phyloP scores from a whole-genome alignment of 2,329 filamentous ascomycete genomes.

The Lachnellula hyalina region DNA sequence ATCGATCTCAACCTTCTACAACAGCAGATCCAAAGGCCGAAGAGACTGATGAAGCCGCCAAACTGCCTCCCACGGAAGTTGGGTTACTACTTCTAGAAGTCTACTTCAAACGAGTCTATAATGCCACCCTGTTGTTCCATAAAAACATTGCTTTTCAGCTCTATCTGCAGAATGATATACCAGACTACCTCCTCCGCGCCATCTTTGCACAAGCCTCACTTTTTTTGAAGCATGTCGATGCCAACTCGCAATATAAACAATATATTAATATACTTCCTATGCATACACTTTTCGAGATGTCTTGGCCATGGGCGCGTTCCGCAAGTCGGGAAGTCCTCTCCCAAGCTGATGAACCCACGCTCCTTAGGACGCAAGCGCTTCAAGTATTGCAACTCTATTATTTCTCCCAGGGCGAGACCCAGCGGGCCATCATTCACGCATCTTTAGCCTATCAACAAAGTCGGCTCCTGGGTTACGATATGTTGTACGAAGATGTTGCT shows the following conservation, averaged over 20 bases:
- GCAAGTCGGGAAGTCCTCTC: background rate
- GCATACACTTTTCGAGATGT: background rate
- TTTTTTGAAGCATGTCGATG: background rate
- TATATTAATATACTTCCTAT: background rate
- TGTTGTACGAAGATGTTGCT: background rate
- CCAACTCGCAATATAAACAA: background rate
- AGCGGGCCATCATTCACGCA: background rate
- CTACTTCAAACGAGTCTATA: background rate
- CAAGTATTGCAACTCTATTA: background rate
- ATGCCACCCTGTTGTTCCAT: background rate
- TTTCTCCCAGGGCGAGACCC: background rate
- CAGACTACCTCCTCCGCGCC: background rate
- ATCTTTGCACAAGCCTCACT: background rate
- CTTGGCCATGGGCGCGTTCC: background rate
- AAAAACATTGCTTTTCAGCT: background rate
- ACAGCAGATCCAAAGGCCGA: background rate
- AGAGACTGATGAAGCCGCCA: background rate
- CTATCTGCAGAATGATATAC: background rate
- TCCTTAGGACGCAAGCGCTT: background rate
- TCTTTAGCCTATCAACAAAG: background rate
- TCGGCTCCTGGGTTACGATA: background rate
- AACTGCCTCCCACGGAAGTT: background rate
- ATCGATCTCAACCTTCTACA: background rate
- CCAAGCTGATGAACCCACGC: background rate
- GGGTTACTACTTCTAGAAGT: background rate